Conservation (phyloP, 2,329 filamentous ascomycete species). For the Atkinsonella texensis region DNA sequence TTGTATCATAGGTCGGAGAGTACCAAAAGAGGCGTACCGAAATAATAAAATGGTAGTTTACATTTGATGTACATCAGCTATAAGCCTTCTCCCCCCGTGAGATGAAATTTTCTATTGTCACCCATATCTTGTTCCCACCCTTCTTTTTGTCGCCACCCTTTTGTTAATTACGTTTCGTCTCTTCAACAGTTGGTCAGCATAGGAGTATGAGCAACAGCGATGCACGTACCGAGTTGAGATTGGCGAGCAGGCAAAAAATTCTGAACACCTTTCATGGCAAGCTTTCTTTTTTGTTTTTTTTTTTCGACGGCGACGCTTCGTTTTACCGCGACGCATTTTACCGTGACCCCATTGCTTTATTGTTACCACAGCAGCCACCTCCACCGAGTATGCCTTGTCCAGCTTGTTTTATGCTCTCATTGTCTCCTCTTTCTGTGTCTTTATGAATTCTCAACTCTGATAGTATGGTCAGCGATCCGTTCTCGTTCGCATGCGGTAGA, state of each 20-base stretch:
- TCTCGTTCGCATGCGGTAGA: neutral
- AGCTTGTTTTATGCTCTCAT: conserved; percentile 71
- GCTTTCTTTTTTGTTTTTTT: too few species aligned
- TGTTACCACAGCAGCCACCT: conserved; percentile 19
- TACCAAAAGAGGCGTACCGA: conserved; percentile 3
- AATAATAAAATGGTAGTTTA: conserved; percentile 6
- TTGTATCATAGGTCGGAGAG: neutral
- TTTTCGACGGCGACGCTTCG: too few species aligned
- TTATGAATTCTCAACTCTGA: conserved; percentile 80
- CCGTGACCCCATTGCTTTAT: neutral
- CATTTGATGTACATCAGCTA: conserved; percentile 12
- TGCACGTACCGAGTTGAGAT: too few species aligned
- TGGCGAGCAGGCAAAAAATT: too few species aligned
- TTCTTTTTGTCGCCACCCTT: neutral
- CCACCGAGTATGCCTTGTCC: conserved; percentile 22
- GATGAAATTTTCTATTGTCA: too few species aligned
- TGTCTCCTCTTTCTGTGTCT: conserved; percentile 83
- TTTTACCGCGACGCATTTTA: too few species aligned
- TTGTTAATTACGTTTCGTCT: too few species aligned
- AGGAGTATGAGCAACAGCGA: too few species aligned
- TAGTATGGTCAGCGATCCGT: conserved; percentile 3
- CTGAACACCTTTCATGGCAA: too few species aligned
- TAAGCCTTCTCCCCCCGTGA: too few species aligned
- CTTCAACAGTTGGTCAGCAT: too few species aligned
- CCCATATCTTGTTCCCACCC: neutral